Conservation (phyloP, 2,329 filamentous ascomycete genomes). For the Rugonectria rugulosa region DNA sequence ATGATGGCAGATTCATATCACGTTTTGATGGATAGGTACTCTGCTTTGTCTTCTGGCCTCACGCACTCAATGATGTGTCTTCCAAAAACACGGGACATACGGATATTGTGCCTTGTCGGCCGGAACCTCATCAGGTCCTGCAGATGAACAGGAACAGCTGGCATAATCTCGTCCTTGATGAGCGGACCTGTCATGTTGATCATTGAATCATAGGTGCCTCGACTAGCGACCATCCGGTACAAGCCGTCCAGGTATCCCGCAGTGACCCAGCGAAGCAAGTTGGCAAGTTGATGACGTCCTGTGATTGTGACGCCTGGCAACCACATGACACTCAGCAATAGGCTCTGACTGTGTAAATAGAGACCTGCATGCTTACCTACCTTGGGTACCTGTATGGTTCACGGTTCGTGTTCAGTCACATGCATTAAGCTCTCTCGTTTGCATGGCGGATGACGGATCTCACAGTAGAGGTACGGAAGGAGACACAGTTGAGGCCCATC, state of each 20-base stretch:
- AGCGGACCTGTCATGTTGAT: background rate
- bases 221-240: background rate
- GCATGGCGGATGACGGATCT: conserved; percentile 5
- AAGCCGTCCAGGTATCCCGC: background rate
- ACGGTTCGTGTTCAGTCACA: conserved; percentile 11
- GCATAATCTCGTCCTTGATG: background rate
- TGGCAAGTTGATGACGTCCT: background rate
- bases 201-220: background rate
- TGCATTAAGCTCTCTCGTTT: conserved; percentile 8
- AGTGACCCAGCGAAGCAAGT: background rate
- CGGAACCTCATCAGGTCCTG: background rate
- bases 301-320: background rate
- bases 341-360: background rate
- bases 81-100: background rate
- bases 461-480: too few species aligned
- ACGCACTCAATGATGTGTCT: too few species aligned
- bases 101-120: background rate
- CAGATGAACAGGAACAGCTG: background rate
- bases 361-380: too few species aligned
- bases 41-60: too few species aligned
- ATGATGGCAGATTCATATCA: too few species aligned
- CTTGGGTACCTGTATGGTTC: too few species aligned
- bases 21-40: too few species aligned
- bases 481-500: too few species aligned
- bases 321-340: conserved; percentile 4